Evolutionary conservation across 2,329 filamentous ascomycete species (phyloP).

Genomic region (Penicillium sp.): DNA sequence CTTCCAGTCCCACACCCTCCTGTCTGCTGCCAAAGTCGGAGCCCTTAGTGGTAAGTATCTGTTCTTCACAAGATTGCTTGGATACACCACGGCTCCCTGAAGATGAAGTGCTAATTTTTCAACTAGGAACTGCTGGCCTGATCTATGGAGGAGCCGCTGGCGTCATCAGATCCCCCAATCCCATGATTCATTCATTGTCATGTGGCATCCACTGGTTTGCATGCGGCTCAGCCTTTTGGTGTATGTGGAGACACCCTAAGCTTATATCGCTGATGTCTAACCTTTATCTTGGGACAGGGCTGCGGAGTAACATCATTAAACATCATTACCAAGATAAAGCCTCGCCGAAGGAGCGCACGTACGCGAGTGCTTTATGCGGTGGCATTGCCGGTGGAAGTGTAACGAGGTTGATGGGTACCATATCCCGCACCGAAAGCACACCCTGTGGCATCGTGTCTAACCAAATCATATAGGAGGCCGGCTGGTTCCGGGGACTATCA

Average conservation of each 20-base stretch:
- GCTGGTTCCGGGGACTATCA: conserved; percentile 50
- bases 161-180: conserved; percentile 59
- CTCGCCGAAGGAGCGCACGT: conserved; percentile 52
- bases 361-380: conserved; percentile 62
- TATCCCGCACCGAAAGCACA: conserved; percentile 1
- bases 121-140: conserved; percentile 44
- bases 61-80: conserved; percentile 4
- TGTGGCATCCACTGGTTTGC: conserved; percentile 73
- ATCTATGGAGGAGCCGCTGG: conserved; percentile 61
- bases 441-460: not conserved
- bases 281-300: conserved; percentile 21
- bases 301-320: conserved; percentile 39
- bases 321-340: conserved; percentile 45
- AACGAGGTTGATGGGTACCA: conserved; percentile 49
- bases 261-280: conserved; percentile 4
- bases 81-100: not conserved
- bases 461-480: conserved; percentile 44
- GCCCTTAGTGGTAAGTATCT: conserved; percentile 47
- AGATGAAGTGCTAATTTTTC: not conserved
- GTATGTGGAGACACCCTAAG: conserved; percentile 41
- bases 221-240: conserved; percentile 68
- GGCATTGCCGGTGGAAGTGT: conserved; percentile 53
- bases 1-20: conserved; percentile 17
- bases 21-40: conserved; percentile 50
- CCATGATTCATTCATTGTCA: conserved; percentile 59